Evolutionary conservation across 441 rosid species (phyloP).

Genomic region (Pelargonium australe): DNA sequence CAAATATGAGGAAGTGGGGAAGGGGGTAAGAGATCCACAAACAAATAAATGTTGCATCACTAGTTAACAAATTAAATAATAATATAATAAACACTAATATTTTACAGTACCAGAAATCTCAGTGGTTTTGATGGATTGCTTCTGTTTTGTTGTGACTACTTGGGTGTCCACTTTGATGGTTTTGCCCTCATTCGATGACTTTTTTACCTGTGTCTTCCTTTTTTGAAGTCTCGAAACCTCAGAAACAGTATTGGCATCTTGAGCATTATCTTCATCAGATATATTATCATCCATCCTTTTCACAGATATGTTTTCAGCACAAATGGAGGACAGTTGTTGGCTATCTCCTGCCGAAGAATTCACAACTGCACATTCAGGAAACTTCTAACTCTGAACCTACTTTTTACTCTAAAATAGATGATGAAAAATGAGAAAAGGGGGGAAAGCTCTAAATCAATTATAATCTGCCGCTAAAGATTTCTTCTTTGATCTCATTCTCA

Average conservation of each 20-base stretch:
- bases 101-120: constrained; percentile 30
- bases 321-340: constrained; percentile 22
- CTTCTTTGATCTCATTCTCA: neutral
- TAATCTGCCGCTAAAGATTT: neutral
- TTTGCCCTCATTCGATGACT: constrained; percentile 23
- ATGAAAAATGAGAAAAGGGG: neutral
- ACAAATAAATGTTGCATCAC: constrained; percentile 8
- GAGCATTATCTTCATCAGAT: constrained; percentile 22
- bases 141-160: constrained; percentile 26
- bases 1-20: neutral
- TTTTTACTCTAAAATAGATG: neutral
- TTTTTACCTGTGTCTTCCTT: constrained; percentile 37
- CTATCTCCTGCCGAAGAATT: constrained; percentile 27
- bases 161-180: constrained; percentile 29
- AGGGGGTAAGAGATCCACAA: neutral
- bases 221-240: constrained; percentile 30
- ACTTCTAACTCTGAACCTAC: constrained; percentile 8
- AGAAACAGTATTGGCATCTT: constrained; percentile 23
- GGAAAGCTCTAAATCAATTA: neutral
- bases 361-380: constrained; percentile 39
- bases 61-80: no score
- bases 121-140: constrained; percentile 26
- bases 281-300: constrained; percentile 26
- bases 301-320: constrained; percentile 22
- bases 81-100: neutral